A percentile compares a stretch with the other conserved stretches of the same genome.
Evolutionary conservation across 2,329 filamentous ascomycete species (phyloP).

Genomic region (Chalaropsis thielavioides): DNA sequence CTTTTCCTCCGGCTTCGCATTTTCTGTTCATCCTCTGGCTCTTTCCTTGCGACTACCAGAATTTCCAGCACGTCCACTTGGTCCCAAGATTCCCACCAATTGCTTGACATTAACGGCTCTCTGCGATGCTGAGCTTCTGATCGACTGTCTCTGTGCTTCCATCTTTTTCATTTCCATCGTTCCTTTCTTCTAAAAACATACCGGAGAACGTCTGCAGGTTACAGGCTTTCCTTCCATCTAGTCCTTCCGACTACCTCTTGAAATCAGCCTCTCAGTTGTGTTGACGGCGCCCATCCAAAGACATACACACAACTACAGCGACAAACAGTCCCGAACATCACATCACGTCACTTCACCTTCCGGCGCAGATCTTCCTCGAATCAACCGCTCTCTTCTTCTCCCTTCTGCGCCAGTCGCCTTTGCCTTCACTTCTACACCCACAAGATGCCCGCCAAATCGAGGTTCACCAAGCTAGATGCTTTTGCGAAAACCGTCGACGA

Average conservation of each 20-base stretch:
- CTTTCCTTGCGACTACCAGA: background rate
- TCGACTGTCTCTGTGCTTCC: background rate
- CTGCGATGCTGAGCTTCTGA: background rate
- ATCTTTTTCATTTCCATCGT: background rate
- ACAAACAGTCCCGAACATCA: background rate
- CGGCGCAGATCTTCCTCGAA: conserved; percentile 2
- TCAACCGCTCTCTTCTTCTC: background rate
- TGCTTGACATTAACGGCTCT: background rate
- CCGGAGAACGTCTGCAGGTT: background rate
- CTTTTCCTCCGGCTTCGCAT: background rate
- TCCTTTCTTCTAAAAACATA: background rate
- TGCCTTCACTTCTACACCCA: background rate
- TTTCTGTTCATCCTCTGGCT: background rate
- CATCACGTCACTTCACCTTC: background rate
- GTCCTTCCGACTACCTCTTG: background rate
- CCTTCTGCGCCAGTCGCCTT: background rate
- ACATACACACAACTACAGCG: background rate
- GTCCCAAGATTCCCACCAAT: background rate
- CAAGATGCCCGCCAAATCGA: conserved; percentile 73
- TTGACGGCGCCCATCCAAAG: background rate
- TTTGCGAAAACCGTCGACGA: conserved; percentile 99
- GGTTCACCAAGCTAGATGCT: conserved; percentile 92
- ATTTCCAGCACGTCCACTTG: background rate
- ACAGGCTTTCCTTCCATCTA: background rate
- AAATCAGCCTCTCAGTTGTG: background rate